Conservation (phyloP, 805 yeast species). For the Candida ascalaphidarum region DNA sequence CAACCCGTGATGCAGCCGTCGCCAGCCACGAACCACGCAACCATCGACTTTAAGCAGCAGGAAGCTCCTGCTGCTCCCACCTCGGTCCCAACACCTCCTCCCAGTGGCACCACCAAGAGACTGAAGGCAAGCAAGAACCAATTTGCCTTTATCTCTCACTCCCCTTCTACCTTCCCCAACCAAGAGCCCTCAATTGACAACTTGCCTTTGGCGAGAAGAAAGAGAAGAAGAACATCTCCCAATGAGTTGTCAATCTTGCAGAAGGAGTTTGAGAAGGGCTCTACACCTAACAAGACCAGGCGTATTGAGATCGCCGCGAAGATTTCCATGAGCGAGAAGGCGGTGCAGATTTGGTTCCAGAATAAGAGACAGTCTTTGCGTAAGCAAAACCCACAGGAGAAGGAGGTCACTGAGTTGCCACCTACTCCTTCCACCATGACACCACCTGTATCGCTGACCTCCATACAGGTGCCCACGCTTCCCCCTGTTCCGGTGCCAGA, state of each 20-base stretch:
- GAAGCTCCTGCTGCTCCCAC: constrained; percentile 1
- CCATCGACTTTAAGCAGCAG: constrained; percentile 2
- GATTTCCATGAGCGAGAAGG: constrained; percentile 93
- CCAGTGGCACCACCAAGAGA: too few relatives aligned
- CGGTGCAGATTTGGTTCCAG: constrained; percentile 98
- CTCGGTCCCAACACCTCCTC: constrained; percentile 12
- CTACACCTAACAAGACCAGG: constrained; percentile 72
- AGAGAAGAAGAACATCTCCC: constrained; percentile 91
- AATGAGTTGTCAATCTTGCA: constrained; percentile 76
- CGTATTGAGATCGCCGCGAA: constrained; percentile 71
- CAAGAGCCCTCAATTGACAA: constrained; percentile 82
- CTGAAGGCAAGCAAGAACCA: too few relatives aligned
- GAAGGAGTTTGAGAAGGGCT: constrained; percentile 64
- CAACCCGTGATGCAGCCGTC: constrained; percentile 5
- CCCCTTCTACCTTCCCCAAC: constrained; percentile 78
- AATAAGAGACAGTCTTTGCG: constrained; percentile 82
- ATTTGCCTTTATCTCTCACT: constrained; percentile 89
- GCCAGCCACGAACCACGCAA: constrained; percentile 3
- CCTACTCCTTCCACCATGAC: constrained; percentile 22
- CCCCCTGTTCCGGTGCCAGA: constrained; percentile 1
- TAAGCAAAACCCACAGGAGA: constrained; percentile 32
- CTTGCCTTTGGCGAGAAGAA: constrained; percentile 87
- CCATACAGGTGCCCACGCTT: constrained; percentile 1
- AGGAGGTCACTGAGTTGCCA: constrained; percentile 34
- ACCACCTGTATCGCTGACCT: too few relatives aligned